Base-by-base conservation (phyloP, 345 rosid genomes). In the Toxicodendron radicans region DNA sequence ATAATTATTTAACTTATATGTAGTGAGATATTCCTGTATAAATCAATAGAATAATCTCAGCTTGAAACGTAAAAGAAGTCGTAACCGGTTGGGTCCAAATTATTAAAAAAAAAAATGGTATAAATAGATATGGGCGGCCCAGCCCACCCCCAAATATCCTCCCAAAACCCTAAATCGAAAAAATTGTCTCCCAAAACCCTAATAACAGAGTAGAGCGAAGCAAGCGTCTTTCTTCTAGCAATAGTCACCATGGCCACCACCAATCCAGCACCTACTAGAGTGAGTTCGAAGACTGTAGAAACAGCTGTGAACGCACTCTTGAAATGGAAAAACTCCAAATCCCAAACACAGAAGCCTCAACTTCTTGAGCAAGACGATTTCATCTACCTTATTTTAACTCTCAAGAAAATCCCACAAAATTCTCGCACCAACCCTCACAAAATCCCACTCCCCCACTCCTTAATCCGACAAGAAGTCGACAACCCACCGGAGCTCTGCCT, bases 321-420 rank as follows among this genome's bases (percentile, higher is more conserved):
- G 27, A 84, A 85, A 69, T 87, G 93, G 92, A 78, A 84, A 80
- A 83, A 76, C 32, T 65, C 85, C 7, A 87, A 80, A 77, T 79
- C 84, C 17, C 71, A 80, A 7, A 41, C 77, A 41, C 84, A 83
- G 70, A 90, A 92, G 38, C 87, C 92, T 21, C 93, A 90, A 32
- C 90, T 92, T 61, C 83, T 92, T 2, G 95, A 90, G 64, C 79
- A 83, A 45, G 97, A 92, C 73, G 97, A 90, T 77, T 80, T 86
- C 63, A 20, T 92, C 4, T 87, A 90, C 81, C 83, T 92, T 16
- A 43, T 88, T 48, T 53, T 87, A n/a, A 76, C 92, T 20, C 81
- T 90, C 32, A 88, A 90, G 78, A 92, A 92, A 79, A 86, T 90
- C 62, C 95, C 93, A 2, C 91, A 83, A 48, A 77, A 79, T 2